Conservation (phyloP, 306 rosid genomes). For the Rubus idaeus region DNA sequence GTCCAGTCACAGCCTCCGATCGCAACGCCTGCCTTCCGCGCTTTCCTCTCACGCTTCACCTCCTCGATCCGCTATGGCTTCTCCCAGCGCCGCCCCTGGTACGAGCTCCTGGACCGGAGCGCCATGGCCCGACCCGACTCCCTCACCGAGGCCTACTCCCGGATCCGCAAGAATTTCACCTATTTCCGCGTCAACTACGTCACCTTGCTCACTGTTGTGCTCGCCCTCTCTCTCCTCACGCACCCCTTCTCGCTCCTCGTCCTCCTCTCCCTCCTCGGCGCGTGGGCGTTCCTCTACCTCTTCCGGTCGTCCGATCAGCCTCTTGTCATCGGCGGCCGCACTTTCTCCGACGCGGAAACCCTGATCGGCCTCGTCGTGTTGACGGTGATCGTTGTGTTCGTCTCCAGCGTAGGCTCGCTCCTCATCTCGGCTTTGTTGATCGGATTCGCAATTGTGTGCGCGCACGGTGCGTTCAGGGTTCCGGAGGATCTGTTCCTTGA, state of each 20-base stretch:
- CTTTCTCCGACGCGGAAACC: slow-evolving; percentile 80
- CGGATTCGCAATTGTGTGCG: slow-evolving; percentile 65
- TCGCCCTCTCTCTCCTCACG: slow-evolving; percentile 73
- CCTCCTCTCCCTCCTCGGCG: slow-evolving; percentile 71
- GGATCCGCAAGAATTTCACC: slow-evolving; percentile 83
- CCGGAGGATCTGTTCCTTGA: slow-evolving; percentile 94
- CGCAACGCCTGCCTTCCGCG: slow-evolving; percentile 83
- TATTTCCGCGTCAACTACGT: slow-evolving; percentile 92
- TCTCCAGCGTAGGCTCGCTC: slow-evolving; percentile 89
- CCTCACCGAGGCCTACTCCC: slow-evolving; percentile 83
- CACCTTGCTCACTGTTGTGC: slow-evolving; percentile 54
- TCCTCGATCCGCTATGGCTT: slow-evolving; percentile 66
- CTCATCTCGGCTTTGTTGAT: slow-evolving; percentile 73
- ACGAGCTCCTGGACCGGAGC: slow-evolving; percentile 69
- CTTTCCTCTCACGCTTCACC: slow-evolving; percentile 69
- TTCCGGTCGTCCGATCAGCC: slow-evolving; percentile 92
- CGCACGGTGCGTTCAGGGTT: slow-evolving; percentile 84
- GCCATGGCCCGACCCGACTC: slow-evolving; percentile 65
- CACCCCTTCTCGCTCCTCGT: slow-evolving; percentile 79
- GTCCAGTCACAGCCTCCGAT: slow-evolving; percentile 56
- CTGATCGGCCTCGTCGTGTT: slow-evolving; percentile 52
- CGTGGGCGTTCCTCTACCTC: slow-evolving; percentile 80
- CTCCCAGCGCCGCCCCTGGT: slow-evolving; percentile 91
- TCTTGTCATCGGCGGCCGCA: slow-evolving; percentile 64
- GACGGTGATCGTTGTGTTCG: slow-evolving; percentile 71